Base-by-base conservation (phyloP, 73 alveolate genomes). In the Paramecium pentaurelia region DNA sequence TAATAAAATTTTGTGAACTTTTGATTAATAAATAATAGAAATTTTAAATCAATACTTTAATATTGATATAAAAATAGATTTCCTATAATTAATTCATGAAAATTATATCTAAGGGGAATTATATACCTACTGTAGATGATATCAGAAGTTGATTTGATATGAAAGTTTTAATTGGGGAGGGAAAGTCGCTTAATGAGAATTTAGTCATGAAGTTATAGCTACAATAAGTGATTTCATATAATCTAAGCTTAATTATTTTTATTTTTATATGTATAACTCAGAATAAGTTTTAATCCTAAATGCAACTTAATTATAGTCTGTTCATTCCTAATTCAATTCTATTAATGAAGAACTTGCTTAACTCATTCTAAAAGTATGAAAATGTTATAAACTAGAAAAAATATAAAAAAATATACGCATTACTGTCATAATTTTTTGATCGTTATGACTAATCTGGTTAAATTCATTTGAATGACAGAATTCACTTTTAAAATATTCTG, bases 101-200 rank as follows among this genome's bases (percentile, higher is more conserved):
- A 71, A 49, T 1, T 89, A 68, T 37, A 88, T 90, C 70, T 8
- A 32, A 27, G 71, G 70, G 59, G 68, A 89, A 45, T 8, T 89
- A 47, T 71, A 77, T 64, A n/a, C 92, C 94, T 8, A 89, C 92
- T 44, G 86, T 54, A 25, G 94, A 70, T 71, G 91, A 71, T 71
- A 92, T 71, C 18, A 47, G 86, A 71, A 89, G 86, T 58, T 89
- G 85, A 92, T 44, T 89, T 18, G 64, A 71, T 60, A 73, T 89
- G 92, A 60, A 86, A 0, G 94, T 71, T 71, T 60, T 32, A 6
- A 92, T 71, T 89, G 77, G 88, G 3, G 77, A 89, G 92, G 94
- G 9, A 71, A 58, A 27, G 92, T 89, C 12, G 27, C 91, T 1
- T 38, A 71, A 89, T 71, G 94, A 89, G 20, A 71, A 68, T 18